A percentile compares a stretch with the other conserved stretches of the same genome.
phyloP scores from a whole-genome alignment of 345 rosid genomes.

The Gossypium longicalyx region DNA sequence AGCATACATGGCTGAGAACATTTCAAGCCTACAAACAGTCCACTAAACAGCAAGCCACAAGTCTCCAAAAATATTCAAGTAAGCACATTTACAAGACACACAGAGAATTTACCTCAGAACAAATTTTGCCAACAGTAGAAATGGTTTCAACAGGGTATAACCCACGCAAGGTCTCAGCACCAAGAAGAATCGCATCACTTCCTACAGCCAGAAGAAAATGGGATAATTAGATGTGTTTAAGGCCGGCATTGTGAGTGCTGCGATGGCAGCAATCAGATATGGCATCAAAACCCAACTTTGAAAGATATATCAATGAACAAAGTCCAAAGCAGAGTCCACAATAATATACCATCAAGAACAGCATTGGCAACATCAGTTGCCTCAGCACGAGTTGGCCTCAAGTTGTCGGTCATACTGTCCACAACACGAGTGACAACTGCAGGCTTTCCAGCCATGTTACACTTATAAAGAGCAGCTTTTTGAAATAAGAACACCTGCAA shows the following conservation, averaged over 20 bases:
- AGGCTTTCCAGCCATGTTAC: constrained; percentile 98
- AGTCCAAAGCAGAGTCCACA: neutral
- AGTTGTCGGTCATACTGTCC: constrained; percentile 95
- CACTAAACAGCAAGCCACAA: too few species aligned
- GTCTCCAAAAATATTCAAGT: neutral
- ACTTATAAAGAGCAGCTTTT: constrained; percentile 92
- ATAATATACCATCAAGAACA: constrained; percentile 72
- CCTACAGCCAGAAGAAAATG: constrained; percentile 38
- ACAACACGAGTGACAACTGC: constrained; percentile 96
- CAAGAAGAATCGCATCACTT: constrained; percentile 97
- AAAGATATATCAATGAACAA: neutral
- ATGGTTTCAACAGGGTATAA: constrained; percentile 89
- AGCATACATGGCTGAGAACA: neutral
- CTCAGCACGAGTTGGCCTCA: constrained; percentile 97
- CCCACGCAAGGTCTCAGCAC: constrained; percentile 97
- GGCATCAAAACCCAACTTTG: neutral
- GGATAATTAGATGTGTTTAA: neutral
- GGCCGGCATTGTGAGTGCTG: neutral
- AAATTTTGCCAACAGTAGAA: constrained; percentile 83
- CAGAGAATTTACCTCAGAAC: constrained; percentile 63
- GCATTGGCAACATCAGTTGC: constrained; percentile 99
- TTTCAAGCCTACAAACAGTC: neutral
- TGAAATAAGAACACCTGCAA: constrained; percentile 90
- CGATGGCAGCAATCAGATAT: neutral
- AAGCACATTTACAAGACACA: neutral